phyloP scores from a whole-genome alignment of 495 filamentous ascomycete species.

The Aspergillus baeticus region DNA sequence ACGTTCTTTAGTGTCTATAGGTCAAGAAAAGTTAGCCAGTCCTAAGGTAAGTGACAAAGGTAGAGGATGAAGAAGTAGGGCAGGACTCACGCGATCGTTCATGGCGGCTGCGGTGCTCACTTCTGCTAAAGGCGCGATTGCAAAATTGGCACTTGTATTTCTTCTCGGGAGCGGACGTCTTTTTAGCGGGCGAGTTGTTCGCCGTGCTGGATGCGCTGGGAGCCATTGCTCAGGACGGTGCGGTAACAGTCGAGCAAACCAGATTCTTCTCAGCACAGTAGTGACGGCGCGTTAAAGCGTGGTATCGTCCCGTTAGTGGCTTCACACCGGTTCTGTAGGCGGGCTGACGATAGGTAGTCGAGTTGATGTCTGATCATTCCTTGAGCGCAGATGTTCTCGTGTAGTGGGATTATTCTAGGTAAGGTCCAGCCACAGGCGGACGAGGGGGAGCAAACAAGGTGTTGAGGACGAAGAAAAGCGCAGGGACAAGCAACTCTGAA shows the following conservation, averaged over 20 bases:
- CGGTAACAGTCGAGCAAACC: constrained; percentile 32
- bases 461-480: constrained; percentile 31
- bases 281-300: constrained; percentile 39
- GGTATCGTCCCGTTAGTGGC: constrained; percentile 52
- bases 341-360: constrained; percentile 47
- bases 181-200: constrained; percentile 56
- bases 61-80: not conserved
- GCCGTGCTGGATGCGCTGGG: constrained; percentile 63
- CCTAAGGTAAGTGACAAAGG: not conserved
- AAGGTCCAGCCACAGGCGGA: constrained; percentile 54
- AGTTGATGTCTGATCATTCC: constrained; percentile 51
- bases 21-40: constrained; percentile 16
- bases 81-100: constrained; percentile 91
- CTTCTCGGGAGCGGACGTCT: constrained; percentile 76
- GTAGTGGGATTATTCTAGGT: constrained; percentile 39
- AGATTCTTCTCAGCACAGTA: constrained; percentile 42
- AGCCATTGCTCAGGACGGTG: constrained; percentile 42
- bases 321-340: constrained; percentile 52
- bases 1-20: constrained; percentile 92
- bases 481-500: constrained; percentile 32
- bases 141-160: constrained; percentile 99
- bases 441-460: constrained; percentile 24
- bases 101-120: constrained; percentile 95
- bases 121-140: constrained; percentile 93
- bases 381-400: constrained; percentile 36